Conservation (phyloP, 305 asterid genomes). For the Fraxinus sp. region DNA sequence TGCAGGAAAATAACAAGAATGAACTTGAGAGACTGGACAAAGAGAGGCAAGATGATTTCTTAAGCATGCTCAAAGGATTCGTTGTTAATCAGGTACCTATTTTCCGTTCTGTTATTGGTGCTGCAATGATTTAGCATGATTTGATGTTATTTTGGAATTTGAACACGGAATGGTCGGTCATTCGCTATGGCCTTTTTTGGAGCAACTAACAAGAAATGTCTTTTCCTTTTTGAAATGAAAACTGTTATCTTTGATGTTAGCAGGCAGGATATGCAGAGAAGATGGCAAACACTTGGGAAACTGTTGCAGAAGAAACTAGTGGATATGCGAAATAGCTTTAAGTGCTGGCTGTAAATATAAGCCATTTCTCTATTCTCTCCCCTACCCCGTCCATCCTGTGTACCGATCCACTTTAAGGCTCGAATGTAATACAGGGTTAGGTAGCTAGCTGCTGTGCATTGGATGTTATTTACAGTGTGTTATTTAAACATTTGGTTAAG, state of each 20-base stretch:
- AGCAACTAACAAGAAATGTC: neutral
- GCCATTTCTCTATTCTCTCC: neutral
- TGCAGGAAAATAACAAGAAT: constrained; percentile 84
- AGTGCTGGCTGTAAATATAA: constrained; percentile 33
- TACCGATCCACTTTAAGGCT: neutral
- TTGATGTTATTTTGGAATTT: neutral
- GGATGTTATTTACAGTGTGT: neutral
- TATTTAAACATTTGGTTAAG: neutral
- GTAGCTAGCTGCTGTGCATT: neutral
- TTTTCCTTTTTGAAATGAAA: neutral
- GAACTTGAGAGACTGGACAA: constrained; percentile 86
- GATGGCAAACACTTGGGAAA: constrained; percentile 85
- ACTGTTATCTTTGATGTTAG: constrained; percentile 13
- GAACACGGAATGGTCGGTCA: neutral
- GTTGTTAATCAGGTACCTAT: constrained; percentile 79
- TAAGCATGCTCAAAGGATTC: constrained; percentile 88
- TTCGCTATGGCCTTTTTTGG: neutral
- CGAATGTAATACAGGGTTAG: neutral
- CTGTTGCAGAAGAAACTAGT: constrained; percentile 80
- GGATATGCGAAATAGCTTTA: constrained; percentile 40
- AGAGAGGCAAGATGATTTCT: constrained; percentile 83
- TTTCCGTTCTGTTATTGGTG: neutral
- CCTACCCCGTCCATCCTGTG: constrained; percentile 2
- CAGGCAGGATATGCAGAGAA: constrained; percentile 99
- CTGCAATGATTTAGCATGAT: neutral